phyloP scores from a whole-genome alignment of 176 grass and related monocot species.

The Oryza coarctata region DNA sequence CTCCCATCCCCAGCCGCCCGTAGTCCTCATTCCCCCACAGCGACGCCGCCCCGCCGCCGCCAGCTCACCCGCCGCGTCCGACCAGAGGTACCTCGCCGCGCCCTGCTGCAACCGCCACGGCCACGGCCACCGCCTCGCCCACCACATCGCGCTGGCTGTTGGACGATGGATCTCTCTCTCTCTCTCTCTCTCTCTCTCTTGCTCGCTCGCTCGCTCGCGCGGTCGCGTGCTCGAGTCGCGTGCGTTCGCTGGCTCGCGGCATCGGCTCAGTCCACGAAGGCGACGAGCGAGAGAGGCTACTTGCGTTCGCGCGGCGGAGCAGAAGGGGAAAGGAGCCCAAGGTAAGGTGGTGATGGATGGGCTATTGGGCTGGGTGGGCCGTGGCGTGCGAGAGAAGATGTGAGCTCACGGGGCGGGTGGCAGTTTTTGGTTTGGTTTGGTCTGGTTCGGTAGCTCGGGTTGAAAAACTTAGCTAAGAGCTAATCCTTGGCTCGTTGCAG shows the following conservation, averaged over 20 bases:
- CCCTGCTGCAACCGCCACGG: not conserved
- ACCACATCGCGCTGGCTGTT: slow-evolving; percentile 48
- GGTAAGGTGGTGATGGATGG: not conserved
- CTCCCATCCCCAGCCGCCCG: slow-evolving; percentile 72
- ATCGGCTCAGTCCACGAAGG: slow-evolving; percentile 34
- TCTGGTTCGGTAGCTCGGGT: too few species aligned
- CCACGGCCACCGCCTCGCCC: slow-evolving; percentile 37
- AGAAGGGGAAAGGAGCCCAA: not conserved
- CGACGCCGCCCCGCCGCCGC: slow-evolving; percentile 52
- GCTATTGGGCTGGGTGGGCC: not conserved
- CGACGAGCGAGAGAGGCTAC: too few species aligned
- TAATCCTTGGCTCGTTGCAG: too few species aligned
- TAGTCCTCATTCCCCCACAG: slow-evolving; percentile 95
- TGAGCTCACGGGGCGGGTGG: not conserved
- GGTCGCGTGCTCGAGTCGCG: not conserved
- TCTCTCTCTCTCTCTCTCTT: not conserved
- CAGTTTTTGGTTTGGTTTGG: too few species aligned
- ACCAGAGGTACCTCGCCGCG: not conserved
- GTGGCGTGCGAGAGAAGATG: not conserved
- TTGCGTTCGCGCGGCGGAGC: not conserved
- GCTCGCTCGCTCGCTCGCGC: too few species aligned
- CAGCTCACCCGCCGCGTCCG: not conserved
- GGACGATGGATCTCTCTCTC: not conserved
- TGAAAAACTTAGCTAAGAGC: too few species aligned
- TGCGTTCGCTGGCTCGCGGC: not conserved